Evolutionary conservation across 2,329 filamentous ascomycete species (phyloP), one percentile per base, ranked within the genome.

Genomic region (Rhinocladiella similis): DNA sequence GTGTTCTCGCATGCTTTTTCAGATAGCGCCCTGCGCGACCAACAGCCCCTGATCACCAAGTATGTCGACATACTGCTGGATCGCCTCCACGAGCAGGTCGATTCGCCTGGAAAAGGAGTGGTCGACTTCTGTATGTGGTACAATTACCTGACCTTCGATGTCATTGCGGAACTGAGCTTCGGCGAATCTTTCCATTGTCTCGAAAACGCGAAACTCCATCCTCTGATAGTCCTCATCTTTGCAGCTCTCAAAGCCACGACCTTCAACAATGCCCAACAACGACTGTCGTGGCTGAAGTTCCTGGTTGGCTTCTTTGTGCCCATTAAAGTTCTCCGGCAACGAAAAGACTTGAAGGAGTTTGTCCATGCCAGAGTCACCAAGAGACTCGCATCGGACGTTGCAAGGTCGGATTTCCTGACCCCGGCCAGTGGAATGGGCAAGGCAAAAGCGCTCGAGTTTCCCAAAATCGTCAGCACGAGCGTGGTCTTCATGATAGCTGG

Each of bases 401-500:
- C 14, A 1, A 46, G 42, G 19, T n/a, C 5, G 19, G 42, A 46
- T 22, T 46, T 46, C 42, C 19, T 46, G 10, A 46, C 19, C n/a
- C 42, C 14, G 19, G n/a, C 5, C 1, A 4, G 5, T 46, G 19
- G 14, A 7, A n/a, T 35, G 16, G 41, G 36, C 2, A 42, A 47
- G 10, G 51, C 50, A 9, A n/a, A 14, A 1, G 50, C 51, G 3
- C 36, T 70, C 47, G 65, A 25, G 4, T 42, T 61, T 1, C 61
- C 53, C 1, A 73, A 76, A 45, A 70, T 77, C 47, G 63, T 72
- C 42, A 47, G 64, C 5, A 75, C 72, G 41, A 63, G 67, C 0
- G 53, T 64, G 2, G 36, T 42, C 9, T 61, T 70, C 18, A 67
- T 81, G 29, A 67, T 77, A n/a, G 78, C 77, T 7, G 78, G 80